Evolutionary conservation across 441 rosid genomes (phyloP), one percentile per base, ranked within the genome.

Genomic region (Capsella rubella): DNA sequence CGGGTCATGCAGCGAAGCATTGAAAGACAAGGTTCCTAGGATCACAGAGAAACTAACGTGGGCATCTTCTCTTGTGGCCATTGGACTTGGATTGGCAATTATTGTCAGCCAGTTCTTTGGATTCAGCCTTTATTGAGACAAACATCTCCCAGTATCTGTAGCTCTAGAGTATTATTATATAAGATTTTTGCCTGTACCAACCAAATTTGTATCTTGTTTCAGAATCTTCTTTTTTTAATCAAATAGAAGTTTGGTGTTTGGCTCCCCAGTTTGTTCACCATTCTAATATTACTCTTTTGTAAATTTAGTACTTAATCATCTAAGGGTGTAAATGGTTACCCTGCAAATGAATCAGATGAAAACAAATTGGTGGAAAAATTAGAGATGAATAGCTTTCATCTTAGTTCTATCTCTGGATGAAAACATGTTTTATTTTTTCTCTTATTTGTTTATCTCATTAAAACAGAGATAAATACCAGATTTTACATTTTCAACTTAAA

Each of bases 11-110:
- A 95, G 97, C 42, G 80, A 84, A 78, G 99, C 97, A 4, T 77
- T 95, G 29, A 95, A 95, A 76, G 96, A 95, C 10, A 84, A 88
- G 67, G 82, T 95, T 29, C 99, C 98, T 12, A 83, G 97, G 83
- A 92, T 89, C 49, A 91, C 99, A 1, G 99, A 95, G 83, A 92
- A 92, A 72, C 93, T 95, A 71, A 95, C 98, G 3, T 91, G 97
- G 99, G 94, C 89, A 5, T 92, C 99, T 50, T 95, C 99, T 56
- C 84, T 92, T 21, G 76, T 92, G 14, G 99, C 99, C 9, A 92
- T 92, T 9, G 93, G 84, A 61, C 93, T 90, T 4, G 99, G 99
- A 60, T 72, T 82, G 40, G 97, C 96, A 49, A 86, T 95, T 69
- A 73, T 95, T 37, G 54, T 92, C 61, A 95, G 98, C 82, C 99